Base-by-base conservation (phyloP, 1,284 basidiomycete species). In the Microbotryum lychnidis-dioicae region DNA sequence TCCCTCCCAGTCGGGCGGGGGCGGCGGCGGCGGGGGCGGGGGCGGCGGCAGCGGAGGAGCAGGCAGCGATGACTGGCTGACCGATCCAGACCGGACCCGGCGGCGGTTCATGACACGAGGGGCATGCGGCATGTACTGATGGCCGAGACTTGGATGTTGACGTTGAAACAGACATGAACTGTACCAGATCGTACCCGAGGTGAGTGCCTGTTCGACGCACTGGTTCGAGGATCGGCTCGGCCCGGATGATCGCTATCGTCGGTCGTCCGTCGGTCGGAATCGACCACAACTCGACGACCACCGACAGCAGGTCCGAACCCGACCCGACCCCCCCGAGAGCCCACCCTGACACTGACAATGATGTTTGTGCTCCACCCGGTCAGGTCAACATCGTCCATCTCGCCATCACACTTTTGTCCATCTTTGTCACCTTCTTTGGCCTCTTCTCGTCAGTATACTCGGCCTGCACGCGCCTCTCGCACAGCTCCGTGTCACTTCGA, bases 341-440 rank as follows among this genome's bases (percentile, higher is more conserved):
- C 31, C 31, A 31, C 31, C 31, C 31, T 7, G 37, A 42, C 8
- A 31, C 9, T 31, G 31, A 31, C 8, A 7, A 31, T 31, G 31
- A 16, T 63, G 16, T 48, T 20, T 2, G 14, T 29, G 37, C 16
- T 27, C 27, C 27, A 6, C 37, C 4, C 16, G 12, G 3, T 18
- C 60, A 71, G 70, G 71, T 71, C 65, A 70, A 64, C 57, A 65
- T 69, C 27, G 65, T 74, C 57, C 79, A 79, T 67, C 71, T 79
- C 61, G 81, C 83, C 56, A 93, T 93, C 79, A 84, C 89, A 66
- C 83, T 86, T 70, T 78, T 94, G 18, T 89, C 90, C 31, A 61
- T 69, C 33, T 74, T 74, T 62, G 70, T 72, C 63, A 67, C 70
- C 54, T 72, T 87, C 66, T 85, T 87, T 69, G 74, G 87, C 78